Conservation (phyloP, 1,284 basidiomycete genomes). For the Hymenochaete sp. region DNA sequence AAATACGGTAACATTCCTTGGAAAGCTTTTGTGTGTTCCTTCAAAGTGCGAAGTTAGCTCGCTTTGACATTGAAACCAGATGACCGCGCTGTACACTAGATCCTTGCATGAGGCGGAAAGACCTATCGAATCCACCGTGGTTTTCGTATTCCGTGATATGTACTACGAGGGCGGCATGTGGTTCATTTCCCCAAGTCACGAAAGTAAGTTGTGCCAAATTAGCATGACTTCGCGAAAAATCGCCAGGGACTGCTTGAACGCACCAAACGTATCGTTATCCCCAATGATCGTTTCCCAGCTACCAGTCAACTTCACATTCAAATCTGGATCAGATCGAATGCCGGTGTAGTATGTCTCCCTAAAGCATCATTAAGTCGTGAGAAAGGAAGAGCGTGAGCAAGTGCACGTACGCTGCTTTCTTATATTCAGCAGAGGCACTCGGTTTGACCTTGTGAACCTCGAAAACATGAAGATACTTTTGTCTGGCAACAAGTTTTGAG, state of each 20-base stretch:
- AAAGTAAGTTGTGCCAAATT: not conserved
- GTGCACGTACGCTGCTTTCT: conserved; percentile 72
- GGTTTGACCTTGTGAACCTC: conserved; percentile 84
- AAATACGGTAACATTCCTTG: conserved; percentile 67
- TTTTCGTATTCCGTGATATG: conserved; percentile 88
- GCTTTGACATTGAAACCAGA: conserved; percentile 7
- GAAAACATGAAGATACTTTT: conserved; percentile 84
- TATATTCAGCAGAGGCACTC: conserved; percentile 71
- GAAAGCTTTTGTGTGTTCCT: conserved; percentile 53
- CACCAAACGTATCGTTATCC: conserved; percentile 76
- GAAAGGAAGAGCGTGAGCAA: not conserved
- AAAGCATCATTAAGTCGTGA: not conserved
- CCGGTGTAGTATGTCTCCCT: conserved; percentile 69
- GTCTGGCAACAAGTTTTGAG: conserved; percentile 75
- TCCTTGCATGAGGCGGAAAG: conserved; percentile 46
- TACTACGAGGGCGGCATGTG: conserved; percentile 32
- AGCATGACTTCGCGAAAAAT: not conserved
- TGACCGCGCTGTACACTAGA: conserved; percentile 42
- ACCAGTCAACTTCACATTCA: conserved; percentile 82
- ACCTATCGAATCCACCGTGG: conserved; percentile 75
- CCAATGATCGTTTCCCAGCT: conserved; percentile 87
- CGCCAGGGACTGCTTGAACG: conserved; percentile 20
- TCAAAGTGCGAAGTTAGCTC: not conserved
- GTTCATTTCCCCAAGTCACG: conserved; percentile 2
- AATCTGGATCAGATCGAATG: conserved; percentile 59